Evolutionary conservation across 108 stramenopile species (phyloP), one percentile per base, ranked within the genome.

Genomic region (Pseudonitzschia delicatissima): DNA sequence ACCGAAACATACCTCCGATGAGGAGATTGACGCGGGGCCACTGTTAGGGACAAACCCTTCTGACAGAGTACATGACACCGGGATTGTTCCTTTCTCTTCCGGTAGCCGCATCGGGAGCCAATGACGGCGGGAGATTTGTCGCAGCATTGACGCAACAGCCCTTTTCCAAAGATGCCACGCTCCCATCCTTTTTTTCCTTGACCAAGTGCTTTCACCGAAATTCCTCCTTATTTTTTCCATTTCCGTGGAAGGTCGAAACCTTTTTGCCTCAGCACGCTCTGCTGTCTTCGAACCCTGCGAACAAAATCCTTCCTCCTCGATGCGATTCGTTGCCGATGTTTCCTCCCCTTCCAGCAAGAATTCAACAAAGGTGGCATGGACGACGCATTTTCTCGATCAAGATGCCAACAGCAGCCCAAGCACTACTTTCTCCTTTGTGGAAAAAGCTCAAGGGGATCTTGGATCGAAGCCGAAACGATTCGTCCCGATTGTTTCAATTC

Each of bases 31-130:
- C 2, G 3, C 47, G 2, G 47, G 47, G 17, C 47, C 47, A 18
- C 18, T 45, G 49, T 47, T 64, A 34, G 8, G 72, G 72, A 36
- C 45, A 49, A 5, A 55, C 42, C 32, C 35, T 73, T 5, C 36
- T 73, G 29, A 21, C 65, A 49, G 62, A 63, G 27, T 73, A 73
- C 40, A 58, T 63, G 40, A 20, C 33, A 21, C 62, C 72, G 5
- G 72, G 72, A 7, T 35, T 73, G 21, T 55, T 45, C 32, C 18
- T 73, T 45, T 58, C 40, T 11, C 50, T 73, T 57, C 72, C 72
- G 31, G 57, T 53, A 18, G 28, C 63, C 1, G 26, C 61, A 64
- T 63, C 27, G 0, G 37, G 52, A 62, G 57, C 11, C 15, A 61
- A 55, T 42, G 48, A 15, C 29, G 17, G 17, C 29, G 17, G 11